Evolutionary conservation across 2,329 filamentous ascomycete species (phyloP).

Genomic region (Furcasterigmium furcatum): DNA sequence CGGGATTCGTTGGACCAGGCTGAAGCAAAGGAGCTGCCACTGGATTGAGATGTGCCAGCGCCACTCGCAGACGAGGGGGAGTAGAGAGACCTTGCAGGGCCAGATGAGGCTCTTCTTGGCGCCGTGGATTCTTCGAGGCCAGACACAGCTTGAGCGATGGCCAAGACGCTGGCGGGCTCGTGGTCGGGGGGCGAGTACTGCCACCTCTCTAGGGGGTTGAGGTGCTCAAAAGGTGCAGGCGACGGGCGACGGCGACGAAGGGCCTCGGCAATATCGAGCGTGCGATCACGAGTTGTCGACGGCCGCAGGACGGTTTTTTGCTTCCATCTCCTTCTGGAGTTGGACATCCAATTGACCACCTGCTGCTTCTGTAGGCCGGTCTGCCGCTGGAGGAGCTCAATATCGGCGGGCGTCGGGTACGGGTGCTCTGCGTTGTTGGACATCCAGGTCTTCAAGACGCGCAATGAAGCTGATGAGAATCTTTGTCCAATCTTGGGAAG

Average conservation of each 20-base stretch:
- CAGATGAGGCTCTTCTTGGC: not conserved
- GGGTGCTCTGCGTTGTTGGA: conserved; percentile 5
- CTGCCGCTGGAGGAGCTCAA: conserved; percentile 7
- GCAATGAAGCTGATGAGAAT: conserved; percentile 15
- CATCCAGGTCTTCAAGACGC: conserved; percentile 14
- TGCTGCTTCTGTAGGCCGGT: conserved; percentile 8
- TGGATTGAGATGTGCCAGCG: conserved; percentile 10
- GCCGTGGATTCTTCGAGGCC: not conserved
- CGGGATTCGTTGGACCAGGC: conserved; percentile 8
- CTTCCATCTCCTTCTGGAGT: conserved; percentile 3
- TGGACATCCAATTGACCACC: conserved; percentile 9
- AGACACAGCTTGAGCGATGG: conserved; percentile 13
- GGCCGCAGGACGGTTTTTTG: too few relatives aligned
- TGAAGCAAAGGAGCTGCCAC: conserved; percentile 10
- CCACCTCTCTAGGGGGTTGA: conserved; percentile 8
- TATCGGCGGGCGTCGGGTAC: conserved; percentile 3
- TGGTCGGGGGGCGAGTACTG: conserved; percentile 15
- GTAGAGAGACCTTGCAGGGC: not conserved
- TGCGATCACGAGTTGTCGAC: conserved; percentile 4
- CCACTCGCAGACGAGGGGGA: conserved; percentile 17
- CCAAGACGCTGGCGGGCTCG: conserved; percentile 15
- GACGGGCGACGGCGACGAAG: conserved; percentile 15
- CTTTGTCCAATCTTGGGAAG: conserved; percentile 17
- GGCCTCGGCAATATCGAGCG: not conserved
- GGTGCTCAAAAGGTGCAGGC: conserved; percentile 28